Percentiles rank a stretch among this genome's conserved stretches.
These are phyloP conservation scores for Aspergillus calidoustus DNA, from an alignment of 2,329 filamentous ascomycete genomes.

Conservation along the genomic window DNA sequence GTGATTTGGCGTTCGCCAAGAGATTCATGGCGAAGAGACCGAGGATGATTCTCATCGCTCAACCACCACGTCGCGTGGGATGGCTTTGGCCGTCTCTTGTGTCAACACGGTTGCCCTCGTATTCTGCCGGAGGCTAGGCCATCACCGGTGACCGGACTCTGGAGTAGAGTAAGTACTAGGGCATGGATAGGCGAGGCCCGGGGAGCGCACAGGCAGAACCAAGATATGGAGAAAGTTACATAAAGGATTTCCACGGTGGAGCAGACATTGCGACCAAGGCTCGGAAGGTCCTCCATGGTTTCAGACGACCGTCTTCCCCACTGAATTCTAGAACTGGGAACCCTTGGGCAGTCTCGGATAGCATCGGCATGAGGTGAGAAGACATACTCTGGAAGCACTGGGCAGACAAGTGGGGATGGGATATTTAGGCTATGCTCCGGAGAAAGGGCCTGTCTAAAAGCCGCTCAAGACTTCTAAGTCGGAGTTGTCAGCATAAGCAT, in stretches of 20 bases:
- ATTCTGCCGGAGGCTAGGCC: background rate
- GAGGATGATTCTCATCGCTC: background rate
- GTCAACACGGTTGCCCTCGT: background rate
- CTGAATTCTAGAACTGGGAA: slow-evolving; percentile 7
- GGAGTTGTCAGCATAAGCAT: background rate
- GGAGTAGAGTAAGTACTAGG: background rate
- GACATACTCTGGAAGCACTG: background rate
- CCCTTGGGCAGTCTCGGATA: slow-evolving; percentile 1
- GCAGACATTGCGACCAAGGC: background rate
- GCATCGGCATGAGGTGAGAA: background rate
- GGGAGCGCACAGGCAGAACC: background rate
- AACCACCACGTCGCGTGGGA: background rate
- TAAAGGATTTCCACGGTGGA: slow-evolving; percentile 3
- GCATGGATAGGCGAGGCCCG: slow-evolving; percentile 6
- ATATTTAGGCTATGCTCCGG: background rate
- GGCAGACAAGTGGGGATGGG: background rate
- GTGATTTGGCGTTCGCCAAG: background rate
- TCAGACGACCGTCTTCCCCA: background rate
- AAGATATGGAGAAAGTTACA: slow-evolving; percentile 3
- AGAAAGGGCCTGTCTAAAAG: background rate
- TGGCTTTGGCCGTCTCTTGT: background rate
- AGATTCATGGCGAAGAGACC: background rate
- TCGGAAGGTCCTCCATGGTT: background rate
- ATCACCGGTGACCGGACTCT: background rate
- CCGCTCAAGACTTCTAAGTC: too few species aligned